Base-by-base conservation (phyloP, 345 rosid genomes). In the Eutrema japonicum region DNA sequence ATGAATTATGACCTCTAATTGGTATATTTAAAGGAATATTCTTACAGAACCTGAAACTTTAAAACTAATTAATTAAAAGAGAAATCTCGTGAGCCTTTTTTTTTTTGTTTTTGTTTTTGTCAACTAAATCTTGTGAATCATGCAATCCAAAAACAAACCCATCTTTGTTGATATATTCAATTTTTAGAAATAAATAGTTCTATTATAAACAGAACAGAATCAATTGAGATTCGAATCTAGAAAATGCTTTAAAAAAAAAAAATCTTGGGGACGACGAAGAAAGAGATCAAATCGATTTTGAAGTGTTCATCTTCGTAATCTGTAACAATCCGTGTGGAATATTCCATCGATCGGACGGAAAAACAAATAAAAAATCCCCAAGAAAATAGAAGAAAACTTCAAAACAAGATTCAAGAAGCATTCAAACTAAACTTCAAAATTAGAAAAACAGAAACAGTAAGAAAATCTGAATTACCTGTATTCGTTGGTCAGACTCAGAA, bases 121-220 rank as follows among this genome's bases (percentile, higher is more conserved):
- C 35, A 18, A 18, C 5, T 5, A 32, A 32, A 54, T 54, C 27
- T 55, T 27, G 65, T 46, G 27, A 32, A 37, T 64, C 13, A 74
- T 57, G 72, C 61, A 41, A 61, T 27, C 22, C 22, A 18, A 18
- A 42, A 68, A 9, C 0, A 54, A 60, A 33, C 26, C 1, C 16
- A 60, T 43, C 69, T 27, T 75, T 27, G 79, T 75, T 43, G 79
- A 75, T 43, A 8, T 35, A 53, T 52, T 67, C 73, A 75, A 66
- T 51, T 35, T 9, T 18, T 16, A 10, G 10, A 64, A 9, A 70
- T 7, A 8, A 26, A 58, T 6, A 1, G 22, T 18, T 29, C n/a
- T 35, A 49, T 22, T 22, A 22, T 22, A 29, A 30, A 49, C 42
- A 48, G 38, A 66, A 33, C 68, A 64, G 27, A 30, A 66, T 35